A percentile compares a stretch with the other conserved stretches of the same genome.
Conservation (phyloP, 306 rosid genomes). For the Argentina anserina region DNA sequence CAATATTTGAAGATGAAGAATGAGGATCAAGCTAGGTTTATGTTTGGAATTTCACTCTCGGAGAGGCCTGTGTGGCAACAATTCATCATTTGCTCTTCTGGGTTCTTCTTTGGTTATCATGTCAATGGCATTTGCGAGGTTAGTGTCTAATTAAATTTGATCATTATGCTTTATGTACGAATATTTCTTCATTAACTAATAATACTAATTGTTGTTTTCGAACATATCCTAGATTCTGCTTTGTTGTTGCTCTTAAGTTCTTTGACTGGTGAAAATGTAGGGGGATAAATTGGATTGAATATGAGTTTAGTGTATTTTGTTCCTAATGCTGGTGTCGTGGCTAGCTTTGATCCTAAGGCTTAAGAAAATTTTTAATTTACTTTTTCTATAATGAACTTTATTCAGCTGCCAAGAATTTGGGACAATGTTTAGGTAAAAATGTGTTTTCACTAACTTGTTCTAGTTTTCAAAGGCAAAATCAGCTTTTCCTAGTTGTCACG, state of each 20-base stretch:
- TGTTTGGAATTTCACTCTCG: slow-evolving; percentile 54
- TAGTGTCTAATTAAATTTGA: not conserved
- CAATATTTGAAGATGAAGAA: slow-evolving; percentile 33
- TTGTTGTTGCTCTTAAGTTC: not conserved
- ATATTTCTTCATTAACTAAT: not conserved
- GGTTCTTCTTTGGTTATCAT: slow-evolving; percentile 64
- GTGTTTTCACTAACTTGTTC: not conserved
- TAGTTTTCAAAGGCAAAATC: not conserved
- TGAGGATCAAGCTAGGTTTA: slow-evolving; percentile 44
- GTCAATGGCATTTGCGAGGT: slow-evolving; percentile 70
- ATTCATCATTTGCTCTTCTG: slow-evolving; percentile 51
- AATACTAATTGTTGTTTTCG: not conserved
- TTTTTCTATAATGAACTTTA: not conserved
- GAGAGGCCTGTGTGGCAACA: slow-evolving; percentile 49
- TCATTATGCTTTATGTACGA: not conserved
- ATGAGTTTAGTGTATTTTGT: not conserved
- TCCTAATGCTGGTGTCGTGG: too few species aligned
- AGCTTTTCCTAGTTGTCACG: not conserved
- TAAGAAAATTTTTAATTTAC: not conserved
- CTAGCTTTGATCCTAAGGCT: not conserved
- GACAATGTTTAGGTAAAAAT: not conserved
- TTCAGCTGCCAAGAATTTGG: not conserved
- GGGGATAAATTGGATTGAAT: not conserved
- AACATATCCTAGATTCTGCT: not conserved
- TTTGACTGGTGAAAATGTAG: slow-evolving; percentile 1